These are phyloP conservation scores for Fusarium sp. DNA, from an alignment of 2,329 filamentous ascomycete genomes.

Conservation along the genomic window DNA sequence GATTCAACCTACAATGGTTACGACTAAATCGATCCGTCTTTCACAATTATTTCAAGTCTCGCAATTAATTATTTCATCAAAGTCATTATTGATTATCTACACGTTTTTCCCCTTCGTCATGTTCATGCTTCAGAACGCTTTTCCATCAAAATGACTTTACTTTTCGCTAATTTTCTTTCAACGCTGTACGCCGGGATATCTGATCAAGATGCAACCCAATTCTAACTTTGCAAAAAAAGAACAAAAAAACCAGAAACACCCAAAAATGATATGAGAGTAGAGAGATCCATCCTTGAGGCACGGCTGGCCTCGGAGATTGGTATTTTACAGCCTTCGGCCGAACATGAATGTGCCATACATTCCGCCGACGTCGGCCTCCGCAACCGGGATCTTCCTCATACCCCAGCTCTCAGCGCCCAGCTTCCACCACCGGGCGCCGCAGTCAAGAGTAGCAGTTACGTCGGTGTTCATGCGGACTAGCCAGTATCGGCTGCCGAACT, in stretches of 20 bases:
- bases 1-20: too few species aligned
- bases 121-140: slow-evolving; percentile 43
- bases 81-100: slow-evolving; percentile 45
- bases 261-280: slow-evolving; percentile 43
- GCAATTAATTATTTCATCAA: slow-evolving; percentile 23
- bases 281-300: slow-evolving; percentile 40
- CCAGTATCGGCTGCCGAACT: slow-evolving; percentile 76
- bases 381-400: slow-evolving; percentile 92
- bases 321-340: slow-evolving; percentile 67
- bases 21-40: not conserved
- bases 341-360: slow-evolving; percentile 86
- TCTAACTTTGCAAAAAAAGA: slow-evolving; percentile 18
- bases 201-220: slow-evolving; percentile 43
- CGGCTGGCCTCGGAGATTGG: slow-evolving; percentile 52
- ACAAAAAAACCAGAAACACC: slow-evolving; percentile 27
- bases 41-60: not conserved
- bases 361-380: slow-evolving; percentile 89
- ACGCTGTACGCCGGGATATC: slow-evolving; percentile 47
- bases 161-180: slow-evolving; percentile 49
- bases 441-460: slow-evolving; percentile 53
- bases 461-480: slow-evolving; percentile 69
- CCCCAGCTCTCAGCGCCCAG: slow-evolving; percentile 89
- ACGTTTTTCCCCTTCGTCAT: slow-evolving; percentile 43
- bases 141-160: slow-evolving; percentile 48
- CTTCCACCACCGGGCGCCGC: slow-evolving; percentile 78